These are phyloP conservation scores for Zymoseptoria tritici DNA, from an alignment of 2,329 filamentous ascomycete genomes.

Conservation along the genomic window DNA sequence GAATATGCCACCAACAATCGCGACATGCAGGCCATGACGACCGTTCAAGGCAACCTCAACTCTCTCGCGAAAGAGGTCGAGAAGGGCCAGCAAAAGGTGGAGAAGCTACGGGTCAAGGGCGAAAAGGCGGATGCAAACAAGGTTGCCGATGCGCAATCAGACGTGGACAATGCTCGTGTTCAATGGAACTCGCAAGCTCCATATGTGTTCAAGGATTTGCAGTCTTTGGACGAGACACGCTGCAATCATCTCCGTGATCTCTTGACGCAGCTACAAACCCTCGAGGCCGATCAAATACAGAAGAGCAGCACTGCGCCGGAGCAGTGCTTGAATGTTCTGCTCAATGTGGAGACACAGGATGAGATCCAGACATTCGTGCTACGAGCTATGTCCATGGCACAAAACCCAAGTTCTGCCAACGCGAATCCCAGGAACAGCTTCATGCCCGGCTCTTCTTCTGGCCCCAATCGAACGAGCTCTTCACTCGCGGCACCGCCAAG, in stretches of 20 bases:
- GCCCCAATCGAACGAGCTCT: constrained; percentile 1
- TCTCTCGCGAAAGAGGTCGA: constrained; percentile 78
- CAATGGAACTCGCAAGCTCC: constrained; percentile 94
- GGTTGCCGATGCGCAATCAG: constrained; percentile 63
- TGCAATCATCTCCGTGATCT: constrained; percentile 85
- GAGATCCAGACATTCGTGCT: constrained; percentile 72
- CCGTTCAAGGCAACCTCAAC: constrained; percentile 73
- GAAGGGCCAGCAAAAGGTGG: constrained; percentile 72
- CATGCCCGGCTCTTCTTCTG: constrained; percentile 1
- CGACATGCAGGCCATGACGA: constrained; percentile 74
- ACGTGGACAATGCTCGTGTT: constrained; percentile 67
- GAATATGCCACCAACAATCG: constrained; percentile 62
- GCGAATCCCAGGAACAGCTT: constrained; percentile 4
- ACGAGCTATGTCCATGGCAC: constrained; percentile 27
- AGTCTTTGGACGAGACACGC: constrained; percentile 81
- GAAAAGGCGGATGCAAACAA: constrained; percentile 68
- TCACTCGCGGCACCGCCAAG: neutral
- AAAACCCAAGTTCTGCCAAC: constrained; percentile 6
- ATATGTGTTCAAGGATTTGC: constrained; percentile 87
- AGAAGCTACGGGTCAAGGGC: constrained; percentile 75
- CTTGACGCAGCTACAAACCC: constrained; percentile 86
- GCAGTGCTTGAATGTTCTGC: constrained; percentile 68
- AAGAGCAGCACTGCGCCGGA: constrained; percentile 67
- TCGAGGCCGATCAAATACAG: constrained; percentile 82
- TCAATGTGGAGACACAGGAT: constrained; percentile 78